Conservation (phyloP, 2,329 filamentous ascomycete genomes). For the Calcarisporium arbuscula region DNA sequence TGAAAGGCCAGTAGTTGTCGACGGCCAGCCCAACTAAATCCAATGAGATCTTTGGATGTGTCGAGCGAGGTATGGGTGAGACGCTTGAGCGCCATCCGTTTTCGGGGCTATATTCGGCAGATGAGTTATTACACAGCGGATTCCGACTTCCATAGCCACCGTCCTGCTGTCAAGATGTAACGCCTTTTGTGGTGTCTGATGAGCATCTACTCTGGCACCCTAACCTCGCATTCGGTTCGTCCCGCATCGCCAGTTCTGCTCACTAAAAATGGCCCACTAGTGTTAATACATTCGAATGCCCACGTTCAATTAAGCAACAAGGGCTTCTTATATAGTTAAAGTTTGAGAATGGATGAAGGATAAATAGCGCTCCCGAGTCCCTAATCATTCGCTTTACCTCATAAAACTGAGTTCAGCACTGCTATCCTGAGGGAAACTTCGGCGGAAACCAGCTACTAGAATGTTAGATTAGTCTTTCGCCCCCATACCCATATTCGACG, state of each 20-base stretch:
- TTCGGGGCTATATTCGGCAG: slow-evolving; percentile 1
- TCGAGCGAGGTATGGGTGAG: no score
- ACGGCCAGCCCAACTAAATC: no score
- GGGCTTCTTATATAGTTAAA: no score
- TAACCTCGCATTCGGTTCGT: slow-evolving; percentile 1
- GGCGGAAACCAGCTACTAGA: slow-evolving; percentile 4
- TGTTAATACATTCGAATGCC: slow-evolving; percentile 1
- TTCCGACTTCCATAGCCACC: not conserved
- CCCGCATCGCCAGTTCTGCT: slow-evolving; percentile 1
- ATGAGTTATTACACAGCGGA: not conserved
- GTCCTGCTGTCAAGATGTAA: slow-evolving; percentile 1
- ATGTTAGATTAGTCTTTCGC: slow-evolving; percentile 4
- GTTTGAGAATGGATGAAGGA: not conserved
- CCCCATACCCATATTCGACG: slow-evolving; percentile 3
- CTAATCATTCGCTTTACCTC: slow-evolving; percentile 2
- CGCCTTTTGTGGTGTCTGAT: slow-evolving; percentile 1
- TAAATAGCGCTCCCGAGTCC: not conserved
- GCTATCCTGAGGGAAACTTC: slow-evolving; percentile 5
- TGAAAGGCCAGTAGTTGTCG: no score
- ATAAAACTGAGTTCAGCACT: slow-evolving; percentile 4
- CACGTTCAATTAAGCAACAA: not conserved
- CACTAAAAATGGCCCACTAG: slow-evolving; percentile 1
- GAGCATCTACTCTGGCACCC: not conserved
- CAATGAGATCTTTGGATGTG: no score
- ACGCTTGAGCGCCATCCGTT: no score